Evolutionary conservation across 2,329 filamentous ascomycete genomes (phyloP).

Genomic region (Alternaria rosae): DNA sequence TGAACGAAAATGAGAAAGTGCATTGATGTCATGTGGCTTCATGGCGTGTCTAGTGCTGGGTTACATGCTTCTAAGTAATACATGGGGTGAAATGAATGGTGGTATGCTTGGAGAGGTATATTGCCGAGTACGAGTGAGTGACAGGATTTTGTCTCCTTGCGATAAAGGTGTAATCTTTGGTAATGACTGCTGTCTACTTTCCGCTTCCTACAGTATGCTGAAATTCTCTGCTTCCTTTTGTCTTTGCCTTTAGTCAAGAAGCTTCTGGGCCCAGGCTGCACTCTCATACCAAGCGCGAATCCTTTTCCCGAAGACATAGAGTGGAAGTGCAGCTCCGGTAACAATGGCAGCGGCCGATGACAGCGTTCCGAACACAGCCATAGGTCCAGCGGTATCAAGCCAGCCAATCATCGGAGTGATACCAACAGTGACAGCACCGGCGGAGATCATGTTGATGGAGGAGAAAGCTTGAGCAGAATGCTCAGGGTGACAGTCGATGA

Average conservation of each 20-base stretch:
- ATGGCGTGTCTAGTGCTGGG: background rate
- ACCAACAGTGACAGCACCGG: constrained; percentile 4
- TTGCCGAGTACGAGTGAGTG: background rate
- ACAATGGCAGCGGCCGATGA: constrained; percentile 7
- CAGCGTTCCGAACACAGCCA: constrained; percentile 4
- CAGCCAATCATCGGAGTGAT: constrained; percentile 13
- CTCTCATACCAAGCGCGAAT: constrained; percentile 20
- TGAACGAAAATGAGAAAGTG: background rate
- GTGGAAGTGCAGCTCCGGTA: constrained; percentile 4
- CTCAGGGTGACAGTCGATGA: constrained; percentile 21
- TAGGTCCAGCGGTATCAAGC: constrained; percentile 1
- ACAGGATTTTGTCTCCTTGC: background rate
- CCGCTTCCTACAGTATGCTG: background rate
- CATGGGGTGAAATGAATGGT: background rate
- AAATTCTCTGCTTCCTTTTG: background rate
- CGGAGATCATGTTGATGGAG: constrained; percentile 14
- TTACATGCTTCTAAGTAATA: background rate
- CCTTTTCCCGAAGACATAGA: constrained; percentile 23
- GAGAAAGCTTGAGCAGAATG: constrained; percentile 21
- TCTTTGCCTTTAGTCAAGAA: constrained; percentile 9
- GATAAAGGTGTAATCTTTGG: background rate
- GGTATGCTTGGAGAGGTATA: background rate
- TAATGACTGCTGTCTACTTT: background rate
- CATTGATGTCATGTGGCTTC: background rate
- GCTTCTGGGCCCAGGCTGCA: constrained; percentile 13